Percentiles rank a stretch among this genome's conserved stretches.
These are phyloP conservation scores for Tolypocladium nubicola DNA, from an alignment of 2,329 filamentous ascomycete genomes.

Conservation along the genomic window DNA sequence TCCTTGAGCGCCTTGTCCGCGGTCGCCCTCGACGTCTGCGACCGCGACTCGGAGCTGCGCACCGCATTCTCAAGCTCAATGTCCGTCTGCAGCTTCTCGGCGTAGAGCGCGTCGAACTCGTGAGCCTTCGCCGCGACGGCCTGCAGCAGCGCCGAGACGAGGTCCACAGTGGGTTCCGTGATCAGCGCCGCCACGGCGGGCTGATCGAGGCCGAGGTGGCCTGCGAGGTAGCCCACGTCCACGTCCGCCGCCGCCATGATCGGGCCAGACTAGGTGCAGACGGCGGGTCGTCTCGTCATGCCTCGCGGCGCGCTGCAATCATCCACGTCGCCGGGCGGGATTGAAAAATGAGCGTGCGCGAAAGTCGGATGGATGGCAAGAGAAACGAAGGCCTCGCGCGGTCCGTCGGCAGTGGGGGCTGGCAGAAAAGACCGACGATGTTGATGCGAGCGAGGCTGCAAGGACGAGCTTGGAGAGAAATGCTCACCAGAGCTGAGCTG, in stretches of 20 bases:
- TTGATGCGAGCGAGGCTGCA: neutral
- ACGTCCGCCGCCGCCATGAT: constrained; percentile 36
- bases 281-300: constrained; percentile 5
- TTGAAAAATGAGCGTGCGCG: neutral
- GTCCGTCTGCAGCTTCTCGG: constrained; percentile 80
- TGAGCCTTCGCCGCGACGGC: constrained; percentile 70
- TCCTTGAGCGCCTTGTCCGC: constrained; percentile 79
- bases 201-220: constrained; percentile 60
- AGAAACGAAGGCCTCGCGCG: neutral
- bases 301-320: constrained; percentile 1
- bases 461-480: neutral
- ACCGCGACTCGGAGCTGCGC: constrained; percentile 71
- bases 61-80: constrained; percentile 91
- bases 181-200: constrained; percentile 49
- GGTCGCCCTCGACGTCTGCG: constrained; percentile 69
- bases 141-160: constrained; percentile 64
- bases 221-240: constrained; percentile 63
- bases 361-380: neutral
- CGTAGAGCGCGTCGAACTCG: constrained; percentile 70
- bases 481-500: neutral
- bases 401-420: neutral
- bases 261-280: constrained; percentile 4
- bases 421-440: neutral
- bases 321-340: neutral
- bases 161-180: constrained; percentile 63